A percentile compares a stretch with the other conserved stretches of the same genome.
These are phyloP conservation scores for Melastoma malabathricum DNA, from an alignment of 345 rosid genomes.

Conservation along the genomic window DNA sequence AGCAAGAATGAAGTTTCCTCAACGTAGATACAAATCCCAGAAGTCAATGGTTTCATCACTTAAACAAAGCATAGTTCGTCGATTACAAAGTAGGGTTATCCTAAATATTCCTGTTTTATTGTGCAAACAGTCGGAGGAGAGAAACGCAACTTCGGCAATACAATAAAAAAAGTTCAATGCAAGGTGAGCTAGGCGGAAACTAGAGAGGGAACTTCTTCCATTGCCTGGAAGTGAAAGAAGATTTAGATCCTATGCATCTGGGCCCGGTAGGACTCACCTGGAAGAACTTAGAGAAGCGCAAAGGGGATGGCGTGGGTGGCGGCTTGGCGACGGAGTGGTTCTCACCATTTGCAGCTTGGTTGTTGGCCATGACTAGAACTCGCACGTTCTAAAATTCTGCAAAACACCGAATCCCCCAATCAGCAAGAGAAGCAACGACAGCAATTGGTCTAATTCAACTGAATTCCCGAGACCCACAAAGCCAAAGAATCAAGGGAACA, in stretches of 20 bases:
- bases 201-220: no score
- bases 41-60: no score
- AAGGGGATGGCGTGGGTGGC: constrained; percentile 63
- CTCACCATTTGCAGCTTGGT: constrained; percentile 34
- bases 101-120: no score
- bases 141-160: no score
- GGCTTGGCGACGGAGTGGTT: constrained; percentile 28
- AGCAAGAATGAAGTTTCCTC: not conserved
- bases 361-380: constrained; percentile 18
- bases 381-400: not conserved
- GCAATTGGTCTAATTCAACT: not conserved
- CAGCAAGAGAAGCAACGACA: not conserved
- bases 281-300: constrained; percentile 59
- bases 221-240: no score
- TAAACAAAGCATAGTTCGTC: no score
- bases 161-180: no score
- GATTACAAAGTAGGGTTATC: no score
- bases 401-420: not conserved
- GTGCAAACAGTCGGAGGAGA: no score
- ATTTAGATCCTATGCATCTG: not conserved
- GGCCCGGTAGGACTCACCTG: constrained; percentile 25
- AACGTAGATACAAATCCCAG: not conserved
- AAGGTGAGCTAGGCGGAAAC: no score
- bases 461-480: not conserved
- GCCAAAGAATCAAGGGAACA: not conserved